Conservation (phyloP, 2,329 filamentous ascomycete species). For the Penicillium olsonii region DNA sequence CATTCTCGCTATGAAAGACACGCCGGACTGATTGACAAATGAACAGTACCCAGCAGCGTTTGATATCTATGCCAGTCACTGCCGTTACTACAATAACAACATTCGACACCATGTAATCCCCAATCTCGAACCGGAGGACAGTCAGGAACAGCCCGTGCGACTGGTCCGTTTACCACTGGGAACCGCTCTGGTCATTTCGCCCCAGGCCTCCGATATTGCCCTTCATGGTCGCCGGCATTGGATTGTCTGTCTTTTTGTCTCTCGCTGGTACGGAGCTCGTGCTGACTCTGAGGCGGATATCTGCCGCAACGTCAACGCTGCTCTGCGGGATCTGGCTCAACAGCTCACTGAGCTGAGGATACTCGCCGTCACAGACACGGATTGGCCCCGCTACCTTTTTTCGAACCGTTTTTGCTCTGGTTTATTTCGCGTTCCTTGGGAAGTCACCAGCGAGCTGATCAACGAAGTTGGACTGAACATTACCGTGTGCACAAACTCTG, state of each 20-base stretch:
- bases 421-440: constrained; percentile 59
- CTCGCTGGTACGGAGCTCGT: constrained; percentile 49
- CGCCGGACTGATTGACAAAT: not conserved
- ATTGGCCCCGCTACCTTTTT: constrained; percentile 33
- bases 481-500: constrained; percentile 26
- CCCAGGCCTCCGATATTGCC: constrained; percentile 40
- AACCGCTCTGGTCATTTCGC: constrained; percentile 57
- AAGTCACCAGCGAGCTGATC: constrained; percentile 48
- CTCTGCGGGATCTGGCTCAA: constrained; percentile 51
- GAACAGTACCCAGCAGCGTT: constrained; percentile 55
- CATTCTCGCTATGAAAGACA: not conserved
- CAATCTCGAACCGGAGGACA: not conserved
- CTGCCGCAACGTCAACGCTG: constrained; percentile 50
- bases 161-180: constrained; percentile 40
- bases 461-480: constrained; percentile 39
- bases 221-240: constrained; percentile 46
- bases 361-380: not conserved
- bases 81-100: constrained; percentile 28
- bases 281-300: constrained; percentile 40
- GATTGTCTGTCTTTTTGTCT: constrained; percentile 63
- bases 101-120: not conserved
- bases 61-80: constrained; percentile 51
- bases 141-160: constrained; percentile 6
- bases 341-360: constrained; percentile 33
- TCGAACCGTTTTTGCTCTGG: constrained; percentile 62